These are phyloP conservation scores for Dictyostelium firmibasis DNA, from an alignment of 78 protist species.

Conservation along the genomic window DNA sequence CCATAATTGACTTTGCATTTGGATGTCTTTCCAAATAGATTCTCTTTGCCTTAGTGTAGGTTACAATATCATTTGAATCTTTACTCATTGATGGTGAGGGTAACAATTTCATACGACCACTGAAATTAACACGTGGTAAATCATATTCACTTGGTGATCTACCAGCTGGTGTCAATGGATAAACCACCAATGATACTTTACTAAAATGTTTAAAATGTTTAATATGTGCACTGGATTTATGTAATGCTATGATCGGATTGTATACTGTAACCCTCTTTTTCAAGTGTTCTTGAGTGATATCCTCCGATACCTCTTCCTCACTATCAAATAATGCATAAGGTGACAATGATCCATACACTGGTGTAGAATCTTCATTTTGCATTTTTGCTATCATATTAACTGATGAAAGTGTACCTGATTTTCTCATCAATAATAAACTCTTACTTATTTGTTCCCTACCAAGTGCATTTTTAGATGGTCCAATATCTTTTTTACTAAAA, in stretches of 20 bases:
- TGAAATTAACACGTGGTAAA: slow-evolving; percentile 26
- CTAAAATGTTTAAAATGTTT: slow-evolving; percentile 55
- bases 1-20: not conserved
- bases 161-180: slow-evolving; percentile 58
- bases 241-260: slow-evolving; percentile 4
- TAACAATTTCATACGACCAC: slow-evolving; percentile 7
- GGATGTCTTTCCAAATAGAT: slow-evolving; percentile 21
- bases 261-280: not conserved
- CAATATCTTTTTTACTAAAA: slow-evolving; percentile 3
- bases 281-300: not conserved
- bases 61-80: not conserved
- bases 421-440: slow-evolving; percentile 51
- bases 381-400: slow-evolving; percentile 74
- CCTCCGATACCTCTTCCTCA: not conserved
- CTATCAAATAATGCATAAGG: slow-evolving; percentile 12
- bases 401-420: slow-evolving; percentile 60
- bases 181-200: slow-evolving; percentile 50
- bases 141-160: slow-evolving; percentile 42
- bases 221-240: slow-evolving; percentile 8
- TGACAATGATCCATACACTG: slow-evolving; percentile 51
- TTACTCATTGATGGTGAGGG: not conserved
- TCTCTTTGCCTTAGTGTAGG: not conserved
- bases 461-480: slow-evolving; percentile 37
- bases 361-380: slow-evolving; percentile 22
- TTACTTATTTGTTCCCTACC: not conserved